Conservation (phyloP, 192 early-diverging fungal species). For the Powellomyces hirtus region DNA sequence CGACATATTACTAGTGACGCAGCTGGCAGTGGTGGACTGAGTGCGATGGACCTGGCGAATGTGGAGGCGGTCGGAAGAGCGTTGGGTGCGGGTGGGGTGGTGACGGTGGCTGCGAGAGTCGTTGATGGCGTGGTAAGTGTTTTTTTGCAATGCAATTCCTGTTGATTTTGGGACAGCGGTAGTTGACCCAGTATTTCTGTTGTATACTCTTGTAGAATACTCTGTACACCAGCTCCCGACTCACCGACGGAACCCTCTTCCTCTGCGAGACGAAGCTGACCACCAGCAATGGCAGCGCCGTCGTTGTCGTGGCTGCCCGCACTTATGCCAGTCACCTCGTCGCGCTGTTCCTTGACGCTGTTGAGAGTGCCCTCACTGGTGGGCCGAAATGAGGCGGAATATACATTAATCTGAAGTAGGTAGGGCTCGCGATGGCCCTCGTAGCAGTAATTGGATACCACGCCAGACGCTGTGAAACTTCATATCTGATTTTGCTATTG, state of each 20-base stretch:
- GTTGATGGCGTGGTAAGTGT: constrained; percentile 52
- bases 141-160: too few relatives aligned
- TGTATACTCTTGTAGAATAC: constrained; percentile 16
- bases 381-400: too few relatives aligned
- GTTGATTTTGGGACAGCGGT: too few relatives aligned
- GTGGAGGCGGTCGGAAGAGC: too few relatives aligned
- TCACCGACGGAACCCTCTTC: constrained; percentile 58
- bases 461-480: too few relatives aligned
- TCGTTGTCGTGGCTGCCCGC: constrained; percentile 28
- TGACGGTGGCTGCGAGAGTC: constrained; percentile 61
- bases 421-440: too few relatives aligned
- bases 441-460: too few relatives aligned
- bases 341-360: constrained; percentile 26
- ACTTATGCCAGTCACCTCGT: constrained; percentile 34
- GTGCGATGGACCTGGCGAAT: constrained; percentile 1
- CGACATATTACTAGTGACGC: background rate
- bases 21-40: background rate
- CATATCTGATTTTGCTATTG: too few relatives aligned
- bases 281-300: background rate
- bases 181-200: background rate
- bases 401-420: too few relatives aligned
- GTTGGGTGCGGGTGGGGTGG: constrained; percentile 53
- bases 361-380: constrained; percentile 11
- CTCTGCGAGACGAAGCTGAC: constrained; percentile 57
- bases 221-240: constrained; percentile 59